A percentile compares a stretch with the other conserved stretches of the same genome.
phyloP scores from a whole-genome alignment of 441 rosid species.

The Rhodomyrtus psidioides region DNA sequence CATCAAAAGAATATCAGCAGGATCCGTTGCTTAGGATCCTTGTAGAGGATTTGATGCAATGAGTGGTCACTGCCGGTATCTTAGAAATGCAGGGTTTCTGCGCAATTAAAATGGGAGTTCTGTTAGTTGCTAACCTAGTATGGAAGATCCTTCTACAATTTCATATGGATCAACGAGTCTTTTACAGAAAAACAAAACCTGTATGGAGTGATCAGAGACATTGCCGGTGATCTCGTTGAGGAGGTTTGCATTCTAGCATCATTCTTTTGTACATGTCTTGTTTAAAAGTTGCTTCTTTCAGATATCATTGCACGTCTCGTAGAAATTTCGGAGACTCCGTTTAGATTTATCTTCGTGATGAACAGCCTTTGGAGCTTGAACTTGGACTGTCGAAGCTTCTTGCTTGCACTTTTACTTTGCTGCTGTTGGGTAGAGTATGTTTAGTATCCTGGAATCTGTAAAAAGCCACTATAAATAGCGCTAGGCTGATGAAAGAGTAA shows the following conservation, averaged over 20 bases:
- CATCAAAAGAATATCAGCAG: not conserved
- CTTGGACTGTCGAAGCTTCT: not conserved
- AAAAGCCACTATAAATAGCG: not conserved
- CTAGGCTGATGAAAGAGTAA: not conserved
- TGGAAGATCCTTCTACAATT: not conserved
- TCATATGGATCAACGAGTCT: slow-evolving; percentile 65
- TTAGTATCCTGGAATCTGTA: not conserved
- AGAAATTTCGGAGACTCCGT: not conserved
- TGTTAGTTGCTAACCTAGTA: not conserved
- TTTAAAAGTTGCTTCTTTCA: not conserved
- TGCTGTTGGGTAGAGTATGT: not conserved
- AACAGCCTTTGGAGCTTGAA: not conserved
- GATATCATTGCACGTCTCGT: not conserved
- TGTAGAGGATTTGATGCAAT: slow-evolving; percentile 28
- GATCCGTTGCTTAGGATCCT: slow-evolving; percentile 9
- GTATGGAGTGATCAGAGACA: slow-evolving; percentile 80
- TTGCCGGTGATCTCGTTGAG: slow-evolving; percentile 94
- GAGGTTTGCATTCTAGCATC: slow-evolving; percentile 41
- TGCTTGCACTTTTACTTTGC: not conserved
- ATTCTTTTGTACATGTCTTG: not conserved
- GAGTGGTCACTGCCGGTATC: not conserved
- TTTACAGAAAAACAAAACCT: slow-evolving; percentile 95
- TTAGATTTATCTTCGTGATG: not conserved
- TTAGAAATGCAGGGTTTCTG: not conserved
- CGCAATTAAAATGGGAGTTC: not conserved